Base-by-base conservation (phyloP, 2,329 filamentous ascomycete species). In the Macrophomina phaseolina region DNA sequence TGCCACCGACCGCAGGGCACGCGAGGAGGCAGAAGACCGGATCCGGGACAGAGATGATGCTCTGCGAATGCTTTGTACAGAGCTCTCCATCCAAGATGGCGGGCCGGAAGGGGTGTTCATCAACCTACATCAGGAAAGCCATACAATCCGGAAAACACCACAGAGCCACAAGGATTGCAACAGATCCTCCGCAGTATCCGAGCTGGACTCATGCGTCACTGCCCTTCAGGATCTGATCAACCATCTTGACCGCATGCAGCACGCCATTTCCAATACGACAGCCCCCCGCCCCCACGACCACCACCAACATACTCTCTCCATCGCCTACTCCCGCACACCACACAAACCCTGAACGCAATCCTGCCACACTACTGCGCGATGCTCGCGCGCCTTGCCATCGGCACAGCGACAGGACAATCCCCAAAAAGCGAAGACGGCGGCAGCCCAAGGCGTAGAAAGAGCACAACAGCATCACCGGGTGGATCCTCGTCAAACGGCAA, bases 21-120 rank as follows among this genome's bases (percentile, higher is more conserved):
- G 51, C 2, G 32, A 38, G 51, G 51, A 55, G 6, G 14, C 51
- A 2, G 16, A 55, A 12, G 32, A 8, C 5, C 30, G 51, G 32
- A 55, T 55, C 12, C 3, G 30, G 12, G 51, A 55, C 4, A 55
- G 51, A n/a, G 51, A 55, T 55, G 51, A 55, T 5, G 51, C 51
- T 3, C 18, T 55, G 30, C n/a, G 32, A 11, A 8, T 8, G 8
- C 51, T 55, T 2, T 36, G 18, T 14, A 52, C 32, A n/a, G 30
- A 38, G 5, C 51, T 55, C 32, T 36, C 51, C 7, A 6, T 11
- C 14, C 18, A 38, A 16, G 32, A 38, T 38, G 30, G 12, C 28
- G 28, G 51, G 51, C 16, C 51, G 32, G 38, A 4, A 11, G 51
- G n/a, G 32, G 23, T 38, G 5, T 55, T 55, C 16, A 18, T 55